Evolutionary conservation across 345 rosid genomes (phyloP).

Genomic region (Mallotus nudiflorus): DNA sequence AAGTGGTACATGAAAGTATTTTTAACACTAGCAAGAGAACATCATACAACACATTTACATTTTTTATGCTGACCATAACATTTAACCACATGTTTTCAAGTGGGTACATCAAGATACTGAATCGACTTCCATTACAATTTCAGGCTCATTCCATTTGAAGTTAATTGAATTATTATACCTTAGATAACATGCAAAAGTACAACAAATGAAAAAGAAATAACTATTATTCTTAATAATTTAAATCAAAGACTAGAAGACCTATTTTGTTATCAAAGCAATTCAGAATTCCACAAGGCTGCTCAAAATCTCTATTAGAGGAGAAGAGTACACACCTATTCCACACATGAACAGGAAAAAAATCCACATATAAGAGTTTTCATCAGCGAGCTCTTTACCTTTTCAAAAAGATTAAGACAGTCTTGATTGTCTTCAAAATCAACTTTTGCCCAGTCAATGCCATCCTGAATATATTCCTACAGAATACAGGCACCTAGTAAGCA

Average conservation of each 20-base stretch:
- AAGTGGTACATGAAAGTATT: background rate
- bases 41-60: background rate
- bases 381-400: conserved; percentile 57
- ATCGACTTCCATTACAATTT: background rate
- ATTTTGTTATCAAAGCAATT: background rate
- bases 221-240: background rate
- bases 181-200: too few relatives aligned
- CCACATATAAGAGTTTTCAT: background rate
- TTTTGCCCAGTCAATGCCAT: conserved; percentile 98
- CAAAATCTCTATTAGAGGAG: background rate
- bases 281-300: background rate
- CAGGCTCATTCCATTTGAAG: background rate
- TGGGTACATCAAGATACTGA: background rate
- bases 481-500: conserved; percentile 11
- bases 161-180: background rate
- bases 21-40: background rate
- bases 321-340: background rate
- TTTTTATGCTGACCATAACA: background rate
- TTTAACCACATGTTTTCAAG: background rate
- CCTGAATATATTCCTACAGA: conserved; percentile 89
- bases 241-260: background rate
- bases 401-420: conserved; percentile 96
- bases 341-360: background rate
- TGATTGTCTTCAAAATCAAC: conserved; percentile 99
- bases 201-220: background rate